Base-by-base conservation (phyloP, 1,139 yeast genomes). In the Lodderomyces orthopsilosis region DNA sequence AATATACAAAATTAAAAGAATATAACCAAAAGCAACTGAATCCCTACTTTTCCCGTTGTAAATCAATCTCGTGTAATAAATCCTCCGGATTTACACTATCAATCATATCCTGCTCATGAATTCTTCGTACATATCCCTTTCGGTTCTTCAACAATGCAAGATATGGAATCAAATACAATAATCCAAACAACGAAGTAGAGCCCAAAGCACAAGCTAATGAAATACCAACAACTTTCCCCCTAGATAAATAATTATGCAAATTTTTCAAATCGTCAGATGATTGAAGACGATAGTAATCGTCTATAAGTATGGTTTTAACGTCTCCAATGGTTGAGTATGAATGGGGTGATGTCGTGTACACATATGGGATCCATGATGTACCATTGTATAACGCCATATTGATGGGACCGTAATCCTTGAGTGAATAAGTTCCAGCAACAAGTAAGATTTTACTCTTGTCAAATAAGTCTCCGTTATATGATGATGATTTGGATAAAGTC, bases 171-270 rank as follows among this genome's bases (percentile, higher is more conserved):
- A 85, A 69, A 46, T 86, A 90, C 36, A 81, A 59, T 22, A 80
- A 66, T 22, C 93, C 85, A 42, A 91, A 61, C 1, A 87, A 59
- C 9, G 83, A 69, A 38, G 91, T 79, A 2, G 96, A 80, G 1
- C 93, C 96, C 35, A 93, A 62, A 0, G 98, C 91, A 57, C 93
- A 77, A 0, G 97, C 98, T 45, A 90, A 74, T 0, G 96, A 85
- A 32, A 93, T 81, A 26, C 96, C 84, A 6, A 90, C 95, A 15
- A 91, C 90, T 59, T 83, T 88, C 1, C 98, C 98, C 23, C 51
- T 55, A 2, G 74, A 68, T 48, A 72, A 53, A 2, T 53, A 47
- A 17, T 54, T 57, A 10, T 53, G 48, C 19, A 45, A 48, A 13
- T 45, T 49, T 38, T 48, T 52, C 24, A 71, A 50, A 48, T 68